Base-by-base conservation (phyloP, 1,284 basidiomycete species). In the Ustilago cynodontis region DNA sequence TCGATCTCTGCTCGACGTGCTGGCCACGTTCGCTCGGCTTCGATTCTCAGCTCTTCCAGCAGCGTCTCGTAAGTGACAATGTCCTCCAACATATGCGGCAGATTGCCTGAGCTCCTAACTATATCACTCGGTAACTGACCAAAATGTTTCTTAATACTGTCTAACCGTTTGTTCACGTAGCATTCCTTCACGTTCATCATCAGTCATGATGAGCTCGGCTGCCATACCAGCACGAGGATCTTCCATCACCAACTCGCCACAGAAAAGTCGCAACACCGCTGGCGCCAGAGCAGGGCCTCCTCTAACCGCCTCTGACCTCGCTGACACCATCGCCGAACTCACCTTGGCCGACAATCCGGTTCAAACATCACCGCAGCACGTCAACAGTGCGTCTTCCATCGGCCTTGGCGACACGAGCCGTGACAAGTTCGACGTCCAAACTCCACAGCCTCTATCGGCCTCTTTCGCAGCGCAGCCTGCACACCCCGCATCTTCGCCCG, bases 161-260 rank as follows among this genome's bases (percentile, higher is more conserved):
- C 26, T 20, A 7, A 24, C 10, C 20, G 13, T 10, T 28, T 43
- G 26, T 18, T 20, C 57, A 14, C 55, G n/a, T n/a, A 74, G 71
- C 28, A 73, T 73, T 33, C 75, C 75, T 3, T 77, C 75, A 14
- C 75, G 75, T 13, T 70, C 75, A 13, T 73, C 75, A 2, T 77
- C 75, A 1, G 66, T 67, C 45, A 64, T 71, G 39, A 69, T 70
- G 63, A 70, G 63, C 35, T 60, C 63, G 13, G 52, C 60, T n/a
- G 52, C 57, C 0, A 70, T 73, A 2, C 75, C 75, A 20, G 58
- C 59, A 28, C 75, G 75, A 20, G 49, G 33, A 7, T 77, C 75
- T 1, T 77, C 67, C 31, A 70, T 77, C 49, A 31, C 51, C 13
- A 47, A 56, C 31, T 61, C 68, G 31, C 58, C 62, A 4, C 54